Conservation (phyloP, 306 rosid genomes). For the Acacia acuminata region DNA sequence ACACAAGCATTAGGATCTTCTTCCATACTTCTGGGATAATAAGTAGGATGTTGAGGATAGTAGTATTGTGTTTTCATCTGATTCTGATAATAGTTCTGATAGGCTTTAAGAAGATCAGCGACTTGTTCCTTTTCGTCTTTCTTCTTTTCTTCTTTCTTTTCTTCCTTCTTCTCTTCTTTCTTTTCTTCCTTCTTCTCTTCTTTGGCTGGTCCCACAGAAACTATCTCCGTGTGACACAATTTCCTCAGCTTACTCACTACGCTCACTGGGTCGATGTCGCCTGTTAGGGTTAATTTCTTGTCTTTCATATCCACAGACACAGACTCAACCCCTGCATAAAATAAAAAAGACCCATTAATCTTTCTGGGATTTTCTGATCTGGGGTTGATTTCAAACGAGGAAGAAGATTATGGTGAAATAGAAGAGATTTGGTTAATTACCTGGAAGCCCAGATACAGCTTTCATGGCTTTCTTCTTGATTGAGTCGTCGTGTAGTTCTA, state of each 20-base stretch:
- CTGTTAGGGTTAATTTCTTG: constrained; percentile 62
- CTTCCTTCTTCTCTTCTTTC: constrained; percentile 36
- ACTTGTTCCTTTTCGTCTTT: constrained; percentile 40
- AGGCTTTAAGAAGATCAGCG: constrained; percentile 23
- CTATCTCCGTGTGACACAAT: constrained; percentile 46
- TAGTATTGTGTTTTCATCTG: background rate
- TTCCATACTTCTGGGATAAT: constrained; percentile 39
- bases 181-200: constrained; percentile 1
- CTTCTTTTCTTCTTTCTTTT: constrained; percentile 25
- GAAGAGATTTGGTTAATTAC: constrained; percentile 41
- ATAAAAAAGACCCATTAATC: background rate
- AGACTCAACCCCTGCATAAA: constrained; percentile 66
- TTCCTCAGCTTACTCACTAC: constrained; percentile 66
- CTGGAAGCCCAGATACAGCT: constrained; percentile 65
- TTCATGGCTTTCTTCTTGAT: constrained; percentile 62
- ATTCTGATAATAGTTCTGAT: background rate
- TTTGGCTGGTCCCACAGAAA: constrained; percentile 76
- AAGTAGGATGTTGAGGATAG: background rate
- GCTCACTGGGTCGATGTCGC: constrained; percentile 60
- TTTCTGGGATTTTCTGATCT: background rate
- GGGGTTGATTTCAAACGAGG: background rate
- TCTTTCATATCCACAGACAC: constrained; percentile 69
- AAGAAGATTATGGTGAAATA: background rate
- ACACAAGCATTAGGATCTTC: constrained; percentile 74
- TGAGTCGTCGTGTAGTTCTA: constrained; percentile 51